phyloP scores from a whole-genome alignment of 306 rosid species.

The Medicago arabica region DNA sequence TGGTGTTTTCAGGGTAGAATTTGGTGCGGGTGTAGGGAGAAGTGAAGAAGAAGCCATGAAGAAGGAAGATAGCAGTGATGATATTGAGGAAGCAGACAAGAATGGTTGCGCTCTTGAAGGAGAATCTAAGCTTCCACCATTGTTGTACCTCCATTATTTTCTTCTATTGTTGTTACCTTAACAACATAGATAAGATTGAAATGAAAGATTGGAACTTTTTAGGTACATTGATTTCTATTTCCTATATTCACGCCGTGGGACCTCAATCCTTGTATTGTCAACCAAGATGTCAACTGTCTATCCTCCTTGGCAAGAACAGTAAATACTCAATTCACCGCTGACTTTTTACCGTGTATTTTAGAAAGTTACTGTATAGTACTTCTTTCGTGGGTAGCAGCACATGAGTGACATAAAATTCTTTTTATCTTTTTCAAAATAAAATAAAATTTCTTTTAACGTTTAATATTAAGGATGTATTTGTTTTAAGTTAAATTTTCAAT shows the following conservation, averaged over 20 bases:
- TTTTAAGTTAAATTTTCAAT: no score
- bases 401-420: no score
- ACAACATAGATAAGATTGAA: background rate
- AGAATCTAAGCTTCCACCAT: slow-evolving; percentile 70
- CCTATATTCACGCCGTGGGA: background rate
- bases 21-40: slow-evolving; percentile 70
- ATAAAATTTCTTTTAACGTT: no score
- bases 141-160: slow-evolving; percentile 84
- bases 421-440: no score
- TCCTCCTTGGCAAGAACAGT: no score
- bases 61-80: slow-evolving; percentile 68
- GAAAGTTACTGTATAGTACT: no score
- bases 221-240: background rate
- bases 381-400: no score
- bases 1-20: slow-evolving; percentile 43
- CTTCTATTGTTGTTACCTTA: no score
- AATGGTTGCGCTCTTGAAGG: slow-evolving; percentile 91
- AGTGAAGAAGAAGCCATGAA: slow-evolving; percentile 78
- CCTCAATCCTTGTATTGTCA: background rate
- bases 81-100: slow-evolving; percentile 71
- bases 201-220: background rate
- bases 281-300: background rate
- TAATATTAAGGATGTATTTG: no score
- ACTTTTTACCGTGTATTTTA: no score
- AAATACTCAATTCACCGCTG: no score